phyloP scores from a whole-genome alignment of 2,329 filamentous ascomycete genomes.

The Fusarium succisae region DNA sequence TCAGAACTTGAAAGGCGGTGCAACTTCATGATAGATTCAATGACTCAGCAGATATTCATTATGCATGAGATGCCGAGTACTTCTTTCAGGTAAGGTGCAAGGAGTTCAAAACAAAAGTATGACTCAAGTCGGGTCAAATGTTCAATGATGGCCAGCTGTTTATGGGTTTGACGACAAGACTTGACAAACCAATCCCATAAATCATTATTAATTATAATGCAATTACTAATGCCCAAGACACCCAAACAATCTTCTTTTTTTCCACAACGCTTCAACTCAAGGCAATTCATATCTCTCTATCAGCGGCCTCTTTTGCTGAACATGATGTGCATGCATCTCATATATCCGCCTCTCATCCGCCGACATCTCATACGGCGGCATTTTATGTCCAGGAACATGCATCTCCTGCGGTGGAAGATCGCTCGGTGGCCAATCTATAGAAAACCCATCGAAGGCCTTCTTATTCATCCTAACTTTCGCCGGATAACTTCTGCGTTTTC shows the following conservation, averaged over 20 bases:
- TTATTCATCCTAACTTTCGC: background rate
- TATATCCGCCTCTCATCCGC: background rate
- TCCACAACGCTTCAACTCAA: background rate
- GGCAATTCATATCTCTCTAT: background rate
- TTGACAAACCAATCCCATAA: background rate
- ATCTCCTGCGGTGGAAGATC: background rate
- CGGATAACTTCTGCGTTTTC: background rate
- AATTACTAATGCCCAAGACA: background rate
- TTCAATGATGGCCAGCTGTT: background rate
- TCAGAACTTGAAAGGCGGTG: background rate
- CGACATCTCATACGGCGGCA: background rate
- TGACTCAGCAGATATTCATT: fast-evolving
- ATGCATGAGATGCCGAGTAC: background rate
- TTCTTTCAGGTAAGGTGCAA: too few species aligned
- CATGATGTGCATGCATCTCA: background rate
- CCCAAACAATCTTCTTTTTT: background rate
- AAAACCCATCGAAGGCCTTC: background rate
- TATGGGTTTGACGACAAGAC: background rate
- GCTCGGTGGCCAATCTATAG: background rate
- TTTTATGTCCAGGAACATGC: background rate
- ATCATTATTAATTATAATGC: background rate
- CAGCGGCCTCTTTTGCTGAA: background rate
- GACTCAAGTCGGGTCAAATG: background rate
- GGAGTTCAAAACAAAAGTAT: background rate
- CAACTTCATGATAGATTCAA: background rate